Percentiles rank a stretch among this genome's conserved stretches.
Conservation (phyloP, 805 yeast genomes). For the Lipomyces orientalis region DNA sequence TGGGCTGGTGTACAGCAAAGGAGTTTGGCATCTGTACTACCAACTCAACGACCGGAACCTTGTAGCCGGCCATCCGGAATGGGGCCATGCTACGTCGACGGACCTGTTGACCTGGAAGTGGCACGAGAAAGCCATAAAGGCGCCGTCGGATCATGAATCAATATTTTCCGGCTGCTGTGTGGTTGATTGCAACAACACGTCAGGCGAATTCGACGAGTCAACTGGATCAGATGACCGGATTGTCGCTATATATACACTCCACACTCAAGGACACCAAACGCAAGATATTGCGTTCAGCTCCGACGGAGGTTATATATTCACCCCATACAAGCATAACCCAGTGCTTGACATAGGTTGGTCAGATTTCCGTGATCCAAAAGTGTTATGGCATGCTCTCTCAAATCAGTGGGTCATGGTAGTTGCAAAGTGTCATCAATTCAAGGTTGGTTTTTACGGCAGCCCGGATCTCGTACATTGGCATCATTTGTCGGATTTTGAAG, state of each 20-base stretch:
- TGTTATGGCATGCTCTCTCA: slow-evolving; percentile 17
- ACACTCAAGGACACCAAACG: not conserved
- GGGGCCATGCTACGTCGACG: slow-evolving; percentile 53
- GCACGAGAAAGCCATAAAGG: slow-evolving; percentile 46
- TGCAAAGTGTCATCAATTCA: slow-evolving; percentile 9
- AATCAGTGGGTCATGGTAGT: slow-evolving; percentile 22
- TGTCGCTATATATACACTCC: not conserved
- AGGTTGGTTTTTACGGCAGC: slow-evolving; percentile 11
- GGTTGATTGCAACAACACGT: not conserved
- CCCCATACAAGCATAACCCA: not conserved
- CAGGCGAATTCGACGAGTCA: not conserved
- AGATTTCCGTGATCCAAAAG: slow-evolving; percentile 3
- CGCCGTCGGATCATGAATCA: slow-evolving; percentile 33
- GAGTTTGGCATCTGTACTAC: slow-evolving; percentile 49
- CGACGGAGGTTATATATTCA: not conserved
- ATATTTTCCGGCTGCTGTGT: not conserved
- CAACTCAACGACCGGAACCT: slow-evolving; percentile 49
- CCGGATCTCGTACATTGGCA: slow-evolving; percentile 12
- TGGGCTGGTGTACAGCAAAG: slow-evolving; percentile 48
- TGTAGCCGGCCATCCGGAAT: slow-evolving; percentile 47
- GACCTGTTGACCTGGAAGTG: slow-evolving; percentile 48
- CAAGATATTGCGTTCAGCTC: not conserved
- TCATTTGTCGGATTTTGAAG: slow-evolving; percentile 8
- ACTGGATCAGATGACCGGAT: not conserved
- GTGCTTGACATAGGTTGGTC: not conserved